Percentiles rank a stretch among this genome's conserved stretches.
These are phyloP conservation scores for Pythium vanterpoolii DNA, from an alignment of 352 stramenopile species.

Conservation along the genomic window DNA sequence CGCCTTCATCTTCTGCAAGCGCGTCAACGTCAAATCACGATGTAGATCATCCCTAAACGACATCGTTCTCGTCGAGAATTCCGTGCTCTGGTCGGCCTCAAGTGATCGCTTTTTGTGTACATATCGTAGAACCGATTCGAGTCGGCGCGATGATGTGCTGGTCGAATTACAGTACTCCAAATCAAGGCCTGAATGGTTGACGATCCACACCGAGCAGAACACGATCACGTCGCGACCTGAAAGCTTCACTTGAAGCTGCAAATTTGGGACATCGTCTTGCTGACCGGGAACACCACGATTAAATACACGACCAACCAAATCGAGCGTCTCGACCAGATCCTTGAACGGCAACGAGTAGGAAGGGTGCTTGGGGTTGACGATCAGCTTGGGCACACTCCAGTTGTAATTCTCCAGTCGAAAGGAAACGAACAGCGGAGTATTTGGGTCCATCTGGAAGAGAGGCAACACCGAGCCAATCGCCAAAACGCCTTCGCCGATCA, in stretches of 20 bases:
- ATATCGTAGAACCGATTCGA: slow-evolving; percentile 74
- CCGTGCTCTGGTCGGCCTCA: slow-evolving; percentile 46
- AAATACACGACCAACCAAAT: slow-evolving; percentile 68
- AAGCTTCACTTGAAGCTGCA: slow-evolving; percentile 83
- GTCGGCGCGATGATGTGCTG: slow-evolving; percentile 59
- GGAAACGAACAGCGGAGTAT: slow-evolving; percentile 67
- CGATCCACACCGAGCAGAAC: slow-evolving; percentile 87
- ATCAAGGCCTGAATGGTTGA: slow-evolving; percentile 83
- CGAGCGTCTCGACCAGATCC: slow-evolving; percentile 63
- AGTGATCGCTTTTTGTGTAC: slow-evolving; percentile 51
- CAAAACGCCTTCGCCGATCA: slow-evolving; percentile 85
- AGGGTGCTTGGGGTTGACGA: slow-evolving; percentile 73
- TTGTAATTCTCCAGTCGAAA: slow-evolving; percentile 88
- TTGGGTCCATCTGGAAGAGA: slow-evolving; percentile 78
- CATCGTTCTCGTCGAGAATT: slow-evolving; percentile 61
- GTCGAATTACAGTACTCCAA: slow-evolving; percentile 85
- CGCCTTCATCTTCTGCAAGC: slow-evolving; percentile 73
- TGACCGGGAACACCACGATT: slow-evolving; percentile 62
- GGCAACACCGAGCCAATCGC: slow-evolving; percentile 77
- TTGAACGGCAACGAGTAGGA: slow-evolving; percentile 78
- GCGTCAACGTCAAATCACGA: slow-evolving; percentile 51
- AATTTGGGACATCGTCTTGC: slow-evolving; percentile 72
- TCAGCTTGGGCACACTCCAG: slow-evolving; percentile 75
- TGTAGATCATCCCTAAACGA: slow-evolving; percentile 51
- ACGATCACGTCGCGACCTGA: slow-evolving; percentile 77